Evolutionary conservation across 345 rosid genomes (phyloP), one percentile per base, ranked within the genome.

Genomic region (Acer saccharum): DNA sequence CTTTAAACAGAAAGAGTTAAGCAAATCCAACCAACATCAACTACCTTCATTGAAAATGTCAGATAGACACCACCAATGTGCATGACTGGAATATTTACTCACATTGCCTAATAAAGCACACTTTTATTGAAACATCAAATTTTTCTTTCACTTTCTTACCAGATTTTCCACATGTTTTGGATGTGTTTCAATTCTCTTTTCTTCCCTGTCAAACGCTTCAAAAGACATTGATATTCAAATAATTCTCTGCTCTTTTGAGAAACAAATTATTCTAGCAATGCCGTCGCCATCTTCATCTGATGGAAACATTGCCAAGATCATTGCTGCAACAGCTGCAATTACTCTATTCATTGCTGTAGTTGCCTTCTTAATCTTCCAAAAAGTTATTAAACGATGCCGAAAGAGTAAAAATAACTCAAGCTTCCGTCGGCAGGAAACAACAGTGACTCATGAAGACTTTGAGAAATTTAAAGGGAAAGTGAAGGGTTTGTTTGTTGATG

Each of bases 401-500:
- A 81, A 70, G 46, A 77, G 46, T 9, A 77, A 39, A 20, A 23
- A 16, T 21, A 66, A 65, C 32, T 64, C 77, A 9, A 84, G 85
- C 81, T 88, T 83, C 61, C 79, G 81, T 70, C 39, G 61, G n/a
- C 86, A 73, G 71, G 90, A 76, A 18, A n/a, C 64, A 32, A 63
- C 64, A 23, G 80, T 70, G 80, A 83, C 83, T 18, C 60, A 65
- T 0, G 85, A 82, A 17, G 90, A 86, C 29, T 81, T 82, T 7
- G 72, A 79, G 13, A 69, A 81, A 32, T 81, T 83, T 8, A 81
- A 77, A 0, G 84, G 80, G 39, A 86, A 77, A 73, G 89, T 90
- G 18, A 88, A 85, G 48, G 88, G 89, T 43, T 50, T 91, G 69
- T 76, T 86, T 35, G 81, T 84, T 9, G 84, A 84, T 9, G 91